A percentile compares a stretch with the other conserved stretches of the same genome.
Conservation (phyloP, 805 yeast genomes). For the Metschnikowia kunwiensis region DNA sequence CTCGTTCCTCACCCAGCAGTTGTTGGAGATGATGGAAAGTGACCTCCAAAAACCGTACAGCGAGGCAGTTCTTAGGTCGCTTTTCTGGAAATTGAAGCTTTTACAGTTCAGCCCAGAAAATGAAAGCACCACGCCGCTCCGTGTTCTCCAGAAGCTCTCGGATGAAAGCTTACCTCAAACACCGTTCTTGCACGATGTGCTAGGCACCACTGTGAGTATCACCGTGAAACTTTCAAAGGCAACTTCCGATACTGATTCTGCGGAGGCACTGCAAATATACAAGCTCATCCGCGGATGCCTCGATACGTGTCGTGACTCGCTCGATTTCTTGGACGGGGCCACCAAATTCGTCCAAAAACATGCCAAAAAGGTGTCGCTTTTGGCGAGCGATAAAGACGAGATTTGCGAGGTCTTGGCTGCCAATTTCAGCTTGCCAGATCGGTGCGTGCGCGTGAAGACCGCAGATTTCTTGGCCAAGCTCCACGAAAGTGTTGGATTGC, state of each 20-base stretch:
- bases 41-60: constrained; percentile 1
- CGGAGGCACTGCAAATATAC: constrained; percentile 3
- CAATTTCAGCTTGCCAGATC: constrained; percentile 50
- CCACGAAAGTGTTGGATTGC: constrained; percentile 18
- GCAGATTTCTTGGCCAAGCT: constrained; percentile 44
- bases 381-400: background rate
- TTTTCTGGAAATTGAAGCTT: constrained; percentile 11
- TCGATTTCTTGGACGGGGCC: constrained; percentile 8
- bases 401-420: constrained; percentile 16
- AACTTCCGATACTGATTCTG: background rate
- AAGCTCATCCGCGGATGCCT: constrained; percentile 2
- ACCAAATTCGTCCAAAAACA: constrained; percentile 3
- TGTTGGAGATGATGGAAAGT: constrained; percentile 7
- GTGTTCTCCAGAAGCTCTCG: constrained; percentile 4
- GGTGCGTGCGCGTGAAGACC: constrained; percentile 47
- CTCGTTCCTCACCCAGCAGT: constrained; percentile 6
- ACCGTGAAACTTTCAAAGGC: constrained; percentile 2
- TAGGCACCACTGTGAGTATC: constrained; percentile 6
- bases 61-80: constrained; percentile 2
- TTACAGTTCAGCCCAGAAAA: constrained; percentile 7
- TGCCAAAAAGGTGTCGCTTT: background rate
- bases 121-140: constrained; percentile 2
- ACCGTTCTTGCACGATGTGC: constrained; percentile 8
- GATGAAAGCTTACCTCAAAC: constrained; percentile 7
- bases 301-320: constrained; percentile 8